phyloP scores from a whole-genome alignment of 2,329 filamentous ascomycete genomes.

The Pseudogymnoascus sp. region DNA sequence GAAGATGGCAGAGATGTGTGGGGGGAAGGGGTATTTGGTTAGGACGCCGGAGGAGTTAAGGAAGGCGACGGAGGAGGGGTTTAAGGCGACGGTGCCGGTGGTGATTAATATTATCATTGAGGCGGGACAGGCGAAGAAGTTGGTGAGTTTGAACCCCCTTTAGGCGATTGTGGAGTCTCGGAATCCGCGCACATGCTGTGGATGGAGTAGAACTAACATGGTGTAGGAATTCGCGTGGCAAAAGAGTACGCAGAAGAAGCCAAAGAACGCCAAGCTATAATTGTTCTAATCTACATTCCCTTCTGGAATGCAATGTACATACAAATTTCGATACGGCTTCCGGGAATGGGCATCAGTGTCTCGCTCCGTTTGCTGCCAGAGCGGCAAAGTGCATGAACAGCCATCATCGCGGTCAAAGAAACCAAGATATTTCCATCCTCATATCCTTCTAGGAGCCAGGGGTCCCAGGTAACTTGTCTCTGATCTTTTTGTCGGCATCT shows the following conservation, averaged over 20 bases:
- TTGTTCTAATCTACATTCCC: background rate
- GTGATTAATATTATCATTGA: slow-evolving; percentile 51
- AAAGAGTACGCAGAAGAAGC: slow-evolving; percentile 25
- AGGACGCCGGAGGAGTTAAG: slow-evolving; percentile 44
- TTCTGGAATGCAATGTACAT: slow-evolving; percentile 1
- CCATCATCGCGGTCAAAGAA: background rate
- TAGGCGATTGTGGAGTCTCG: background rate
- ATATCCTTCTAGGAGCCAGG: background rate
- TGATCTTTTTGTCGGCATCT: background rate
- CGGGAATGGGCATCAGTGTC: background rate
- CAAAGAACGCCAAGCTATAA: slow-evolving; percentile 15
- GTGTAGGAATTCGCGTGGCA: slow-evolving; percentile 28
- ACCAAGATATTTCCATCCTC: background rate
- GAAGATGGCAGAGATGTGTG: slow-evolving; percentile 46
- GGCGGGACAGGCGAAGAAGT: slow-evolving; percentile 38
- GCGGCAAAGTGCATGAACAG: slow-evolving; percentile 5
- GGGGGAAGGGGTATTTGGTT: slow-evolving; percentile 45
- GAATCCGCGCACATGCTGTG: background rate
- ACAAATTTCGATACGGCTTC: background rate
- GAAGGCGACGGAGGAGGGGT: slow-evolving; percentile 44
- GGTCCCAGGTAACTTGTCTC: background rate
- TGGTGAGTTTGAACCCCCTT: slow-evolving; percentile 19
- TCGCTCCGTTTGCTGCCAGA: background rate
- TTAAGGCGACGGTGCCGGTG: slow-evolving; percentile 39
- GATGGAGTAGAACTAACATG: slow-evolving; percentile 2